Evolutionary conservation across 768 basidiomycete species (phyloP).

Genomic region (Lentinula guzmanii): DNA sequence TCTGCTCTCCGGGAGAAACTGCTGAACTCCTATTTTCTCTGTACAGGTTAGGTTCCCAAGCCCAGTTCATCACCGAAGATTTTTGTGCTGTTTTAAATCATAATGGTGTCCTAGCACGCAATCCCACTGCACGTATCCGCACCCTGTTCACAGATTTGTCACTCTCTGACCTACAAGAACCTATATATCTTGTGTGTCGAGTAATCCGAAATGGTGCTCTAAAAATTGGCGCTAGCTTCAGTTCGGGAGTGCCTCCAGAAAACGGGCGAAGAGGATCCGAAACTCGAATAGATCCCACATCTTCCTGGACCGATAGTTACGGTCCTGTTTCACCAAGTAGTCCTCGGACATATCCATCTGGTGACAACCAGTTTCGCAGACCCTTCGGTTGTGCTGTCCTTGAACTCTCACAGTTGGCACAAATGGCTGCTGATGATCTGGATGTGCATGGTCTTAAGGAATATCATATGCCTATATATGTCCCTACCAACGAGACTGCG

Average conservation of each 20-base stretch:
- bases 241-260: constrained; percentile 39
- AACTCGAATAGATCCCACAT: constrained; percentile 20
- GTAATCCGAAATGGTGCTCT: constrained; percentile 85
- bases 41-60: constrained; percentile 72
- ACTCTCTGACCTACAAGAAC: constrained; percentile 76
- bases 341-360: constrained; percentile 5
- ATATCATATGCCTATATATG: constrained; percentile 82
- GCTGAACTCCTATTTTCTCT: constrained; percentile 93
- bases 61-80: constrained; percentile 90
- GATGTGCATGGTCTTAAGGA: constrained; percentile 67
- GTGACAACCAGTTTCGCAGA: constrained; percentile 51
- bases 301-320: constrained; percentile 24
- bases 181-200: constrained; percentile 84
- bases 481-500: constrained; percentile 73
- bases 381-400: constrained; percentile 97
- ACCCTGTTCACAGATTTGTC: constrained; percentile 91
- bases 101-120: constrained; percentile 81
- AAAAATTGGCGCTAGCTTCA: constrained; percentile 59
- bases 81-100: constrained; percentile 87
- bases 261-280: constrained; percentile 51
- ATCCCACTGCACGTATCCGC: constrained; percentile 68
- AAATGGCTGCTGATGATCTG: constrained; percentile 56
- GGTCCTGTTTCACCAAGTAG: constrained; percentile 2
- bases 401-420: constrained; percentile 71
- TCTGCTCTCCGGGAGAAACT: constrained; percentile 86